Evolutionary conservation across 805 yeast species (phyloP), one percentile per base, ranked within the genome.

Genomic region (Wickerhamiella lipophila): DNA sequence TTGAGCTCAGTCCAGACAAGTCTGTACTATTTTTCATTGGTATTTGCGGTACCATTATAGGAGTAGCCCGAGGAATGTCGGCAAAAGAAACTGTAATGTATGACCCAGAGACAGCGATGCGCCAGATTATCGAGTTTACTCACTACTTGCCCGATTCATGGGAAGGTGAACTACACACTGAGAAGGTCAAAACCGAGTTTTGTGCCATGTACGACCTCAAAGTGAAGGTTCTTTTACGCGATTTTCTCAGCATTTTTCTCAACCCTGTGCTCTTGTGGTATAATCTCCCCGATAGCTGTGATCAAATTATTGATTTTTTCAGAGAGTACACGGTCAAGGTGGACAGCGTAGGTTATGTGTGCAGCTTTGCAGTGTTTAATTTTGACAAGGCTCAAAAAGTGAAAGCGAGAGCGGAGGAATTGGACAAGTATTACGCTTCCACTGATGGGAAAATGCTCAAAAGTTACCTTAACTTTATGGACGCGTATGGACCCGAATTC

Each of bases 261-360:
- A 81, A 95, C 0, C 99, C 98, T 1, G 83, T 87, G 53, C 76
- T 92, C n/a, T 67, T 92, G 16, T 87, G 95, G 83, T 78, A 81
- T 60, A 77, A 85, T 16, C 68, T 92, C 23, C 86, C 96, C 2
- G 73, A 73, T 46, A 73, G 78, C 22, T 70, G 89, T 12, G 88
- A 83, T 25, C 71, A 77, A 23, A 82, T 92, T 41, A 76, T 92
- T 27, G 97, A 92, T 60, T 92, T 92, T 60, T 85, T 89, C 63
- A 68, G 97, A 49, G 96, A 89, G 51, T 81, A 77, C 56, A 79
- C 95, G 11, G 79, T 87, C 11, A 92, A 89, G 62, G 85, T 88
- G 43, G 96, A 88, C 66, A 97, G 96, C 0, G 68, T 92, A 36
- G 99, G 98, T 0, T 82, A 88, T 59, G 95, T 92, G 34, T 89